A percentile compares a stretch with the other conserved stretches of the same genome.
Evolutionary conservation across 805 yeast species (phyloP).

Genomic region (Kluyveromyces nonfermentans): DNA sequence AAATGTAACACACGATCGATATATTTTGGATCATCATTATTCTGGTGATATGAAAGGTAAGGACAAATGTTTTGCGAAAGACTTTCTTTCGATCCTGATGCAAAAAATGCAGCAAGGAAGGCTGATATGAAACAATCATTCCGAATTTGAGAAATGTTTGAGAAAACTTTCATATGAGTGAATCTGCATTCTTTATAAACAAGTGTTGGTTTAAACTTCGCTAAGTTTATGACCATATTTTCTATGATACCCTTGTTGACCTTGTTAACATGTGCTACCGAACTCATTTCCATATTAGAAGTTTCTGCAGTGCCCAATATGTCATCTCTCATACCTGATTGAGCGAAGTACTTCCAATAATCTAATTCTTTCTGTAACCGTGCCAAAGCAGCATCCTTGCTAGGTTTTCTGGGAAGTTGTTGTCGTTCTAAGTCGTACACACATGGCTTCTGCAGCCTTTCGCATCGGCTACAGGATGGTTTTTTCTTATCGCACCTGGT

Average conservation of each 20-base stretch:
- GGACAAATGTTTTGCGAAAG: slow-evolving; percentile 2
- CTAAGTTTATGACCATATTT: background rate
- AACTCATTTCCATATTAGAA: background rate
- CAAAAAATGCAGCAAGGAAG: slow-evolving; percentile 2
- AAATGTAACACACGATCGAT: slow-evolving; percentile 1
- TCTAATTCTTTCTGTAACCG: slow-evolving; percentile 3
- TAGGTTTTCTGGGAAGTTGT: slow-evolving; percentile 2
- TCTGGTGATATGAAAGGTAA: background rate
- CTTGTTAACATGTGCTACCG: background rate
- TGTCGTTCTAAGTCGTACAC: slow-evolving; percentile 2
- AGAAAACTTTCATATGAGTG: background rate
- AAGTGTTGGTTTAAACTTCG: background rate
- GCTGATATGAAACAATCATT: slow-evolving; percentile 1
- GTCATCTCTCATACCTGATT: background rate
- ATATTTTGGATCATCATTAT: slow-evolving; percentile 2
- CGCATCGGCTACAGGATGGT: slow-evolving; percentile 2
- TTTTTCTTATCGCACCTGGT: slow-evolving; percentile 1
- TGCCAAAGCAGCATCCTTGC: slow-evolving; percentile 2
- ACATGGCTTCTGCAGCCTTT: background rate
- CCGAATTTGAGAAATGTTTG: slow-evolving; percentile 1
- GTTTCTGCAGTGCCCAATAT: background rate
- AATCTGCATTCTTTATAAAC: background rate
- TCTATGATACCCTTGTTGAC: background rate
- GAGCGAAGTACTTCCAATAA: slow-evolving; percentile 3
- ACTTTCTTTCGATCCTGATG: background rate